A percentile compares a stretch with the other conserved stretches of the same genome.
Conservation (phyloP, 2,329 filamentous ascomycete species). For the Trematosphaeria pertusa region DNA sequence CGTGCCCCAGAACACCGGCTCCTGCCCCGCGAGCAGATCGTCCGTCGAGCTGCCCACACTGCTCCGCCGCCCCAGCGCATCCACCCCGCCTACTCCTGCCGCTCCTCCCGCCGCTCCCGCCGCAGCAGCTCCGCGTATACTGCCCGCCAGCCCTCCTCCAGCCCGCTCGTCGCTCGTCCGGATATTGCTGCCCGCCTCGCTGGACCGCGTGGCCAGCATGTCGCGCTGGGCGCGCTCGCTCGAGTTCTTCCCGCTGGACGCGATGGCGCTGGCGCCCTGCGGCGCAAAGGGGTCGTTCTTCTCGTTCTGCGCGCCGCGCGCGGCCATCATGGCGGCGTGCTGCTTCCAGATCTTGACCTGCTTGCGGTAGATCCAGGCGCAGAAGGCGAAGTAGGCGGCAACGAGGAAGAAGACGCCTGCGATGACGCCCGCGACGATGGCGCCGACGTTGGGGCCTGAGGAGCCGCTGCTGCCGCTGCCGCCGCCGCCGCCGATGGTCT, state of each 20-base stretch:
- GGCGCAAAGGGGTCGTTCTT: slow-evolving; percentile 46
- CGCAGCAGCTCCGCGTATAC: slow-evolving; percentile 21
- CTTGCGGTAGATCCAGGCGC: slow-evolving; percentile 75
- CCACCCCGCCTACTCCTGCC: slow-evolving; percentile 27
- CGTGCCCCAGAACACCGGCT: slow-evolving; percentile 73
- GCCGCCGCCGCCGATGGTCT: slow-evolving; percentile 43
- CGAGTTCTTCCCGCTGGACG: slow-evolving; percentile 29
- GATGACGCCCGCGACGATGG: slow-evolving; percentile 66
- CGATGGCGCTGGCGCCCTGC: slow-evolving; percentile 27
- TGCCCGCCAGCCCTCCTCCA: not conserved
- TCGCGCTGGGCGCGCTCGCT: slow-evolving; percentile 28
- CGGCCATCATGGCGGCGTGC: slow-evolving; percentile 71
- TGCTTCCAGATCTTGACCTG: slow-evolving; percentile 73
- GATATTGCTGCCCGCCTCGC: slow-evolving; percentile 7
- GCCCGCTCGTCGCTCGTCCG: slow-evolving; percentile 16
- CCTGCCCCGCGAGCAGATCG: slow-evolving; percentile 66
- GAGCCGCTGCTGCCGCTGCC: slow-evolving; percentile 20
- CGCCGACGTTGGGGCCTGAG: slow-evolving; percentile 57
- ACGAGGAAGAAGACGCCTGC: slow-evolving; percentile 70
- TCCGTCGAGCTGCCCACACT: slow-evolving; percentile 60
- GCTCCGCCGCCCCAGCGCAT: slow-evolving; percentile 43
- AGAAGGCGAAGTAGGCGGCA: slow-evolving; percentile 72
- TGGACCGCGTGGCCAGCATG: slow-evolving; percentile 18
- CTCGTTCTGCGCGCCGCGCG: slow-evolving; percentile 58
- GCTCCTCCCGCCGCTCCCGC: slow-evolving; percentile 25